A percentile compares a stretch with the other conserved stretches of the same genome.
These are phyloP conservation scores for Talaromyces sp. DNA, from an alignment of 2,329 filamentous ascomycete genomes.

Conservation along the genomic window DNA sequence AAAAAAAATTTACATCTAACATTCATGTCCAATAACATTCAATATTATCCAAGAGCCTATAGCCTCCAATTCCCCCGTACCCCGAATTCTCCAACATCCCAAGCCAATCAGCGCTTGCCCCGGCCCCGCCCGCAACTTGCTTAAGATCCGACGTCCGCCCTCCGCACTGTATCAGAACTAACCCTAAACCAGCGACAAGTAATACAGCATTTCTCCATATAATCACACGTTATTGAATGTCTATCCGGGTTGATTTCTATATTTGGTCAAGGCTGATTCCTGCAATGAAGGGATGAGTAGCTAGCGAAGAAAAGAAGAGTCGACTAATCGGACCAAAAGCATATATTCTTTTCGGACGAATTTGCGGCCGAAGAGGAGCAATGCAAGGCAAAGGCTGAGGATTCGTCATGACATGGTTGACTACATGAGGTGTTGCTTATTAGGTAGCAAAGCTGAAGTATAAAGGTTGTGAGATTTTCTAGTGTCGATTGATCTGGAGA, in stretches of 20 bases:
- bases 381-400: too few relatives aligned
- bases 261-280: not conserved
- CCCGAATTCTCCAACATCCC: not conserved
- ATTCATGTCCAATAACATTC: too few relatives aligned
- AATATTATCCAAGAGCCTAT: too few relatives aligned
- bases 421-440: not conserved
- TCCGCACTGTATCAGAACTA: not conserved
- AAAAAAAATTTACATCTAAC: too few relatives aligned
- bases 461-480: not conserved
- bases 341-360: not conserved
- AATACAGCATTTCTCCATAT: too few relatives aligned
- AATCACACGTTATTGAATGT: too few relatives aligned
- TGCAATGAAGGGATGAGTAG: too few relatives aligned
- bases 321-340: not conserved
- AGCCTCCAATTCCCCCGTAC: not conserved
- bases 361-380: not conserved
- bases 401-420: not conserved
- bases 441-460: not conserved
- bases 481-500: too few relatives aligned
- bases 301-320: too few relatives aligned
- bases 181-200: not conserved
- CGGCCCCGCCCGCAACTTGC: not conserved
- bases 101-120: not conserved
- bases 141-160: not conserved
- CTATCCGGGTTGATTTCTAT: not conserved